Evolutionary conservation across 208 protist genomes (phyloP).

Genomic region (Wallacemonas sp.): DNA sequence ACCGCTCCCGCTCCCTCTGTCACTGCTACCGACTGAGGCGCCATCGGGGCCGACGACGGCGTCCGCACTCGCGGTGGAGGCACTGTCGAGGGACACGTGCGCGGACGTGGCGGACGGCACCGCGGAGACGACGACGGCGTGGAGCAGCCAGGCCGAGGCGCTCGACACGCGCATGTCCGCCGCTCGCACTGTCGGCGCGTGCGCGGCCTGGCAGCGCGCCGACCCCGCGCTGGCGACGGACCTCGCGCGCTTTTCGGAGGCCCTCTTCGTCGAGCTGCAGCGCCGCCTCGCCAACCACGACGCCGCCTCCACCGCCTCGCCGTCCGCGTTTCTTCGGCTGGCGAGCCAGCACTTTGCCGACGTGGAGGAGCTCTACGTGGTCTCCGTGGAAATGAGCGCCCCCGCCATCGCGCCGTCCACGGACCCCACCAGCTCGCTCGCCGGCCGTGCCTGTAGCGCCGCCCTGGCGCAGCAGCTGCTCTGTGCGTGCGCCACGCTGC

Average conservation of each 20-base stretch:
- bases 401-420: slow-evolving; percentile 14
- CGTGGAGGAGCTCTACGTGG: slow-evolving; percentile 45
- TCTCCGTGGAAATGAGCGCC: slow-evolving; percentile 27
- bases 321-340: neutral
- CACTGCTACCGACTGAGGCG: no score
- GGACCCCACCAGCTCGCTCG: slow-evolving; percentile 25
- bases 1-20: no score
- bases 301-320: neutral
- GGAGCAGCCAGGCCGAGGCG: neutral
- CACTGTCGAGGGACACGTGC: no score
- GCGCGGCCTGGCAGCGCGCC: neutral
- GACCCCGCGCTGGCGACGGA: slow-evolving; percentile 3
- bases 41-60: no score
- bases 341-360: slow-evolving; percentile 28
- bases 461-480: slow-evolving; percentile 34
- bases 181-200: neutral
- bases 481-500: slow-evolving; percentile 24
- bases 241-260: neutral
- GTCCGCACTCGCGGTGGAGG: no score
- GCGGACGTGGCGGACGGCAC: no score
- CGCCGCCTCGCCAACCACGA: neutral
- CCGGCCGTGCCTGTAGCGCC: slow-evolving; percentile 31
- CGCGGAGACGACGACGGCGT: neutral
- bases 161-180: slow-evolving; percentile 1
- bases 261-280: slow-evolving; percentile 1